Evolutionary conservation across 805 yeast species (phyloP).

Genomic region (Yarrowia hollandica): DNA sequence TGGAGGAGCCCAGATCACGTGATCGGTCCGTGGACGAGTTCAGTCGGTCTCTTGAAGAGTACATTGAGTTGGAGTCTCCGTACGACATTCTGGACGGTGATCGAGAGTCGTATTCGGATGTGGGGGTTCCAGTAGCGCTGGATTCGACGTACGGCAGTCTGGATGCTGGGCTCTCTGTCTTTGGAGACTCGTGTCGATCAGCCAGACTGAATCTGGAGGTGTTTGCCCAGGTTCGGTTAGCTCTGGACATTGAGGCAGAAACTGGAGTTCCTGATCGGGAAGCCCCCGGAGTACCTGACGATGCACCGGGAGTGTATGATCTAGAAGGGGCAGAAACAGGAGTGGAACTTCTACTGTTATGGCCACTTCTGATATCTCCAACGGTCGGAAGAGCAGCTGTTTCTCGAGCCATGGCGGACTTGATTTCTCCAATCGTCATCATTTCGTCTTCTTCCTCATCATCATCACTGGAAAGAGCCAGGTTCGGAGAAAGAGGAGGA

Average conservation of each 20-base stretch:
- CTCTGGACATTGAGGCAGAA: background rate
- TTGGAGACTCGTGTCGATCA: background rate
- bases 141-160: background rate
- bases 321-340: no score
- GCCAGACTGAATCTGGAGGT: background rate
- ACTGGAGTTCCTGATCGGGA: background rate
- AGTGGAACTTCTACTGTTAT: background rate
- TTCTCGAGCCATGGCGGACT: background rate
- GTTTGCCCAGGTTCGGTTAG: slow-evolving; percentile 15
- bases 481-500: background rate
- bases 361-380: background rate
- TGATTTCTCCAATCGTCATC: background rate
- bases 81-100: no score
- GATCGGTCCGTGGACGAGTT: background rate
- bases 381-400: background rate
- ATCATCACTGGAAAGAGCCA: background rate
- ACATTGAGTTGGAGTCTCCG: no score
- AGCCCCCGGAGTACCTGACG: background rate
- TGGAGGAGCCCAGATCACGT: background rate
- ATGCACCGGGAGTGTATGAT: no score
- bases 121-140: no score
- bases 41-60: background rate
- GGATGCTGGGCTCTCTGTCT: background rate
- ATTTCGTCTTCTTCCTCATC: no score
- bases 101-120: no score